Evolutionary conservation across 106 monocot species (phyloP), one percentile per base, ranked within the genome.

Genomic region (Acorus gramineus): DNA sequence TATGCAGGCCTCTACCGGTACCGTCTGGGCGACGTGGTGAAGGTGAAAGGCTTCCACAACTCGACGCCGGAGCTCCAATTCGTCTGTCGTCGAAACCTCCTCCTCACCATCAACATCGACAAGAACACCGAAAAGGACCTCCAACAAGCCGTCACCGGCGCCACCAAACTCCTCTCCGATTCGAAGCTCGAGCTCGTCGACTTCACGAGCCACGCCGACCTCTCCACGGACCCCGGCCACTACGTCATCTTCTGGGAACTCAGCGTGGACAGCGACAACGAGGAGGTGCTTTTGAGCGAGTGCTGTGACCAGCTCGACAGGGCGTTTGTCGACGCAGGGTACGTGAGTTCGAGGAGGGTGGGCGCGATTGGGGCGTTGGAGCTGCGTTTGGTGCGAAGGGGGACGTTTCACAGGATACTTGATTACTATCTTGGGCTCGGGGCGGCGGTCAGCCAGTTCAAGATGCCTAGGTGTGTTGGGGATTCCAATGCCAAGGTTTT

Each of bases 11-110:
- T 80, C 9, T 80, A 80, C 55, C 75, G 76, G 0, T 80, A 80
- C 60, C 57, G 76, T 2, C 49, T 80, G 42, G 72, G 75, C 2
- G 80, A 80, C 43, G 47, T 80, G 5, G 80, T 80, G 2, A 71
- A 64, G 63, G 62, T 80, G 6, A 68, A 62, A 6, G 80, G 80
- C 6, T 76, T 76, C 49, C 12, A 76, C 46, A 67, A 80, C 46
- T 59, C 53, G 12, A 72, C 80, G 2, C 80, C 80, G 3, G 11
- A 49, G 1, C 52, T 80, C 2, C 12, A 76, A 43, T 80, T 76
- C 59, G 8, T 72, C 1, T 28, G 28, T 1, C 28, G 28, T 28
- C 0, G 28, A 28, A 28, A 28, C 1, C 28, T 28, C 28, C 28
- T 28, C 28, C 28, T 28, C 28, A 28, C 28, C 28, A 28, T 28